Evolutionary conservation across 345 rosid genomes (phyloP).

Genomic region (Odontarrhena argentea): DNA sequence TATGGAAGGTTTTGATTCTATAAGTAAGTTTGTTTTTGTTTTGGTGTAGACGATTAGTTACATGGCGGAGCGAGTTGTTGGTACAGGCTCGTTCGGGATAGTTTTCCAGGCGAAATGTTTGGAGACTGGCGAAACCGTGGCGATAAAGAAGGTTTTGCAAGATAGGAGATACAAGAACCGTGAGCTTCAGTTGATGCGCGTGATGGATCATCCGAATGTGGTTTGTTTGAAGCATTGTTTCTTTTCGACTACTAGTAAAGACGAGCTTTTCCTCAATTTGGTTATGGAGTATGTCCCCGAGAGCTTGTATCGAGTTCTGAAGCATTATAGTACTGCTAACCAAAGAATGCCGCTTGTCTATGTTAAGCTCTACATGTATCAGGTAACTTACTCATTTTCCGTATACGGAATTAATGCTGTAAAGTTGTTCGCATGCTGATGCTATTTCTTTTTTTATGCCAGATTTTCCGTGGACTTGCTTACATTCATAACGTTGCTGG

Average conservation of each 20-base stretch:
- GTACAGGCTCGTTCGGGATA: constrained; percentile 83
- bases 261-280: constrained; percentile 83
- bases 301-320: constrained; percentile 81
- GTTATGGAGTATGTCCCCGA: constrained; percentile 94
- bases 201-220: constrained; percentile 88
- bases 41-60: constrained; percentile 70
- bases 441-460: constrained; percentile 24
- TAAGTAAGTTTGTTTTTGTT: not conserved
- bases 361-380: constrained; percentile 83
- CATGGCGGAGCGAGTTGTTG: constrained; percentile 93
- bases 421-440: not conserved
- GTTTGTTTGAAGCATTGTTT: constrained; percentile 85
- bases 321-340: constrained; percentile 77
- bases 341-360: constrained; percentile 84
- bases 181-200: constrained; percentile 77
- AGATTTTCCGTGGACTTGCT: constrained; percentile 87
- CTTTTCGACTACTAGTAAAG: constrained; percentile 79
- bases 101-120: constrained; percentile 92
- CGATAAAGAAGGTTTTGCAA: constrained; percentile 83
- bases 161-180: constrained; percentile 87
- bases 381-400: constrained; percentile 47
- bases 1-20: constrained; percentile 5
- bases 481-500: constrained; percentile 80
- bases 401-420: not conserved
- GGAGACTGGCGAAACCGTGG: constrained; percentile 87